These are phyloP conservation scores for Tagetes erecta DNA, from an alignment of 129 eudicot genomes.

Conservation along the genomic window DNA sequence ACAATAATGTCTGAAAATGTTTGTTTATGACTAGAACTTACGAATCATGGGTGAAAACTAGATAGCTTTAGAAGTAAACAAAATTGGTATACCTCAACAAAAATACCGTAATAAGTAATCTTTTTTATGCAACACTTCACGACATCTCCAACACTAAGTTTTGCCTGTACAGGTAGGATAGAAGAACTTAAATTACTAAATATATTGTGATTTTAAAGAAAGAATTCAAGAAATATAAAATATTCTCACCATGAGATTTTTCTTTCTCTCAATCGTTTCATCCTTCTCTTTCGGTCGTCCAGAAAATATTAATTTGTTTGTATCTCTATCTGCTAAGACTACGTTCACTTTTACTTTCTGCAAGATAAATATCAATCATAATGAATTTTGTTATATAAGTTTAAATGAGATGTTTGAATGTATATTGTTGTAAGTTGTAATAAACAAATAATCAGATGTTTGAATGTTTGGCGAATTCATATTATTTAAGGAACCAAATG, in stretches of 20 bases:
- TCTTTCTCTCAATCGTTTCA: constrained; percentile 66
- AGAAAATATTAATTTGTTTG: constrained; percentile 78
- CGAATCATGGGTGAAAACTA: background rate
- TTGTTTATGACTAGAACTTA: background rate
- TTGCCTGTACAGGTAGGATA: constrained; percentile 51
- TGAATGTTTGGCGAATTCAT: background rate
- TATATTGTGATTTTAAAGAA: background rate
- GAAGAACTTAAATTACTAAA: constrained; percentile 2
- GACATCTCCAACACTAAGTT: constrained; percentile 75
- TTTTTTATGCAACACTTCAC: constrained; percentile 77
- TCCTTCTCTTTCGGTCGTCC: constrained; percentile 78
- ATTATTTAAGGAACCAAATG: background rate
- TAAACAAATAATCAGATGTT: constrained; percentile 10
- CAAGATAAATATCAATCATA: constrained; percentile 21
- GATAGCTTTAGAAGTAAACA: background rate
- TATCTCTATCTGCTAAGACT: constrained; percentile 66
- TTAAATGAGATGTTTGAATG: background rate
- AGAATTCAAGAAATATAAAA: background rate
- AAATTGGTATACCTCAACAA: constrained; percentile 70
- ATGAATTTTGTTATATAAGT: constrained; percentile 10
- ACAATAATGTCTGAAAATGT: constrained; percentile 1
- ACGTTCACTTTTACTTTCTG: constrained; percentile 76
- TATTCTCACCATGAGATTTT: constrained; percentile 72
- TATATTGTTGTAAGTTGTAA: background rate
- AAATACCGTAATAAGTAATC: constrained; percentile 82